Evolutionary conservation across 2,329 filamentous ascomycete species (phyloP).

Genomic region (Colletotrichum noveboracense): DNA sequence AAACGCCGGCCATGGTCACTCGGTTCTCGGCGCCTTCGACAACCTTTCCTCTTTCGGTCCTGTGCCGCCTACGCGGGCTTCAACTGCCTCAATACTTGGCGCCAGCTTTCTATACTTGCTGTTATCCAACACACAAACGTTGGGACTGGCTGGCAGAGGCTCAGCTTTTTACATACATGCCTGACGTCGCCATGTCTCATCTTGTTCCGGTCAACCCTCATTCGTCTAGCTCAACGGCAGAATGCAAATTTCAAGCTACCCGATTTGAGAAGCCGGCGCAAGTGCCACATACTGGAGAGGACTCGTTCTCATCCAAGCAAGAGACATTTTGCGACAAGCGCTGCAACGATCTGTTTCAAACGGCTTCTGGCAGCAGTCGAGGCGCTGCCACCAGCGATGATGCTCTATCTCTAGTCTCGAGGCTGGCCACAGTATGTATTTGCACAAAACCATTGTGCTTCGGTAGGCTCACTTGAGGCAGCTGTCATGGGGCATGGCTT

Average conservation of each 20-base stretch:
- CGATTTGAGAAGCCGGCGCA: not conserved
- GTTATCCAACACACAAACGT: not conserved
- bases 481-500: too few relatives aligned
- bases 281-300: not conserved
- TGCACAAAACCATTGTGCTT: too few relatives aligned
- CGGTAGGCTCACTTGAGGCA: too few relatives aligned
- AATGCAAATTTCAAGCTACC: not conserved
- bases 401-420: too few relatives aligned
- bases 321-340: not conserved
- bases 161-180: too few relatives aligned
- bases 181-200: not conserved
- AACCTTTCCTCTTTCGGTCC: slow-evolving; percentile 1
- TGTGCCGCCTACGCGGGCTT: not conserved
- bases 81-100: not conserved
- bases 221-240: too few relatives aligned
- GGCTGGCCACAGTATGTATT: too few relatives aligned
- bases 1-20: not conserved
- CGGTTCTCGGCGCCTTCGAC: slow-evolving; percentile 5
- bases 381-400: not conserved
- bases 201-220: too few relatives aligned
- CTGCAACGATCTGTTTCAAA: not conserved
- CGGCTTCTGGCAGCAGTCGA: not conserved
- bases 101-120: not conserved
- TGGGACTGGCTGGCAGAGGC: not conserved
- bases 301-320: not conserved